Conservation (phyloP, 345 rosid species). For the Diplotaxis tenuifolia region DNA sequence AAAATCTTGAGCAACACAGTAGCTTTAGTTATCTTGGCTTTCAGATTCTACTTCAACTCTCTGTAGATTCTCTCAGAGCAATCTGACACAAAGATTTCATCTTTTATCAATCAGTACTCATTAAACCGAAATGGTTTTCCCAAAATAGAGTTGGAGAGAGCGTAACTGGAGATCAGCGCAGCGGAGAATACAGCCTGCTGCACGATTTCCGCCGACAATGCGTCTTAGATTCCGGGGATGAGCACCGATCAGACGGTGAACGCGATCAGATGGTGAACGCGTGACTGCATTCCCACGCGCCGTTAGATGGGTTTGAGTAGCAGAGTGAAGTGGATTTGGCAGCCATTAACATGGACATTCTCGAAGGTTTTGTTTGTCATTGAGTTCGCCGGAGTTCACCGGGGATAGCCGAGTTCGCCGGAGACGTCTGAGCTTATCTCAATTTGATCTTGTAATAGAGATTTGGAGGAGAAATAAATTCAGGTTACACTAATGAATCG, state of each 20-base stretch:
- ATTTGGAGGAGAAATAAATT: too few relatives aligned
- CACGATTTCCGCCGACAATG: constrained; percentile 49
- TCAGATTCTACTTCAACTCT: neutral
- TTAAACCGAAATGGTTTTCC: constrained; percentile 59
- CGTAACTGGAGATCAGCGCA: constrained; percentile 52
- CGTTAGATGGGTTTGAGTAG: constrained; percentile 31
- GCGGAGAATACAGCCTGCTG: constrained; percentile 49
- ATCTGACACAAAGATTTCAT: constrained; percentile 5
- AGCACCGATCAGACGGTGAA: too few relatives aligned
- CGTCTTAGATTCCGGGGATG: constrained; percentile 57
- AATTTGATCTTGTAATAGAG: too few relatives aligned
- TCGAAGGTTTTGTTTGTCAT: neutral
- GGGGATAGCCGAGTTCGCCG: too few relatives aligned
- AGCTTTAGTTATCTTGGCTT: neutral
- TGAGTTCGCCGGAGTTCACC: too few relatives aligned
- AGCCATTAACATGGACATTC: constrained; percentile 30
- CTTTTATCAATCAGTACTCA: neutral
- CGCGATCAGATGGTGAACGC: constrained; percentile 47
- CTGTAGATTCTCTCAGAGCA: neutral
- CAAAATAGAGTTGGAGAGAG: constrained; percentile 48
- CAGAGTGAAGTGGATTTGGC: constrained; percentile 26
- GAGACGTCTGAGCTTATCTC: too few relatives aligned
- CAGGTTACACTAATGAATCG: too few relatives aligned
- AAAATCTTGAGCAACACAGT: constrained; percentile 25
- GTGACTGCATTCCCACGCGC: constrained; percentile 50